Base-by-base conservation (phyloP, 805 yeast genomes). In the Candida chilensis region DNA sequence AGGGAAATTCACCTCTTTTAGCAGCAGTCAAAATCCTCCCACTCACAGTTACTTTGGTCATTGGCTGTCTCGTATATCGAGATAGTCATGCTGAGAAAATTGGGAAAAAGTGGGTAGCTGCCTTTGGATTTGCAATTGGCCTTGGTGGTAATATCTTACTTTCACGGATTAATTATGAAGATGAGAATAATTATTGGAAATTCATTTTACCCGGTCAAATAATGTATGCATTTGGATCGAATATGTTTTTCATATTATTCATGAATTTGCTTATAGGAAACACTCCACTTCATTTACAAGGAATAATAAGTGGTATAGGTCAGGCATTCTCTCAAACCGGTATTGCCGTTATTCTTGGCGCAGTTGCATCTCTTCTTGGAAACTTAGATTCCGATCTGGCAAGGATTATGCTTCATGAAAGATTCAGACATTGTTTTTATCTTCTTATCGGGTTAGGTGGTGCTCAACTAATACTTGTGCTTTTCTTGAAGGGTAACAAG, bases 251-350 rank as follows among this genome's bases (percentile, higher is more conserved):
- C 38, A 45, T 57, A 17, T 47, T 57, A 3, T 61, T 51, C 30
- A 31, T 52, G 22, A 53, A 46, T 20, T 45, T 53, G 4, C 39
- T 60, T 6, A 42, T 48, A 35, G 27, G 45, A 27, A 29, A 48
- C 14, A 51, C 66, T 6, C 68, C 71, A 0, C 27, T 40, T 4
- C 54, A 57, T 30, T 35, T 57, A 11, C 67, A 61, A 31, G 68
- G 65, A 12, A 52, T 56, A 16, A 59, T 61, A 2, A 34, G 55
- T 5, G 69, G 63, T 1, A 37, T 60, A 5, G 42, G 49, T 20
- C 57, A 50, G 34, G 57, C 67, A 1, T 34, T 44, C 10, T 53
- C 51, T 1, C 67, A 61, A 38, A 32, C 59, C 16, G 59, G 57
- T 1, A 33, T 43, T 16, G 40, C 55, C 27, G 19, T 57, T n/a